phyloP scores from a whole-genome alignment of 225 moss, liverwort and hornwort genomes.

The Climacium dendroides region DNA sequence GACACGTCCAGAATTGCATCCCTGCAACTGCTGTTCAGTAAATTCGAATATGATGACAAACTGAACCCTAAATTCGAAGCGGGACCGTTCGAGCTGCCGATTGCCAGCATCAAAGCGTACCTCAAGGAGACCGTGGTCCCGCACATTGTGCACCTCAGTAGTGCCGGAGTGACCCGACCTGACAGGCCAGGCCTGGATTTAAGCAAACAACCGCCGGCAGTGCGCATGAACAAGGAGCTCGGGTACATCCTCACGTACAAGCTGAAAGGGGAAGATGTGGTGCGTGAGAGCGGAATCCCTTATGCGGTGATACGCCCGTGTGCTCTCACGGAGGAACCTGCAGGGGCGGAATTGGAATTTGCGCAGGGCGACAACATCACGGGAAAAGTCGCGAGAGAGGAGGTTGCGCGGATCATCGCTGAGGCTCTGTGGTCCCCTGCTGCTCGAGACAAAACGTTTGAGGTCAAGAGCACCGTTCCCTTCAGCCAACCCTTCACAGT shows the following conservation, averaged over 20 bases:
- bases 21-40: conserved; percentile 82
- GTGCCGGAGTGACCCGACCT: conserved; percentile 81
- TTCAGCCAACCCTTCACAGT: conserved; percentile 73
- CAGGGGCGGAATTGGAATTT: conserved; percentile 78
- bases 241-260: conserved; percentile 79
- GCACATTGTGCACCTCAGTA: conserved; percentile 74
- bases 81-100: conserved; percentile 74
- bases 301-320: conserved; percentile 62
- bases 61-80: conserved; percentile 70
- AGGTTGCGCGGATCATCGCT: conserved; percentile 64
- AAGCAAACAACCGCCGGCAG: conserved; percentile 90
- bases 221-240: conserved; percentile 84
- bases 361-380: conserved; percentile 92
- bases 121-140: conserved; percentile 55
- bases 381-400: conserved; percentile 75
- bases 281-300: conserved; percentile 73
- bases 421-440: conserved; percentile 48
- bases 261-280: conserved; percentile 76
- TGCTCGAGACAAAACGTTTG: conserved; percentile 68
- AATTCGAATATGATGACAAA: conserved; percentile 72
- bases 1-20: conserved; percentile 49
- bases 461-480: conserved; percentile 92
- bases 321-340: conserved; percentile 96
- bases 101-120: conserved; percentile 63
- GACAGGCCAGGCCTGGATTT: conserved; percentile 83